phyloP scores from a whole-genome alignment of 2,329 filamentous ascomycete species.

The Fusarium torulosum region DNA sequence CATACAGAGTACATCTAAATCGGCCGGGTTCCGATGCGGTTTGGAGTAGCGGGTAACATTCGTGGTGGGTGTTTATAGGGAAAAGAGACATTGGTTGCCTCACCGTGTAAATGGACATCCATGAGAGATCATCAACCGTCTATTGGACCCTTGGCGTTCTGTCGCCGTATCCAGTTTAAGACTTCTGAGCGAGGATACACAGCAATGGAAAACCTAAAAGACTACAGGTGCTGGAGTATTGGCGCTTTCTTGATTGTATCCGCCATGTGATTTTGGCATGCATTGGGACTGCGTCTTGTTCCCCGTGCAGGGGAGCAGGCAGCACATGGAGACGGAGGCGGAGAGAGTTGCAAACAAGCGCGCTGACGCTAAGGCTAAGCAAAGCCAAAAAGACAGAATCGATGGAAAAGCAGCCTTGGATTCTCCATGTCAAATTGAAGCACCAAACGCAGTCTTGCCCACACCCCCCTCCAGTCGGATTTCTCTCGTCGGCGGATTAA shows the following conservation, averaged over 20 bases:
- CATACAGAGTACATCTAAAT: constrained; percentile 33
- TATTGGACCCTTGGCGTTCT: constrained; percentile 28
- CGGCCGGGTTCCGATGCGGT: constrained; percentile 46
- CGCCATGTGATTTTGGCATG: constrained; percentile 37
- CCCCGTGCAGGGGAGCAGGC: constrained; percentile 24
- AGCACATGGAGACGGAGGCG: constrained; percentile 30
- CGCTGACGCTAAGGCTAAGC: constrained; percentile 50
- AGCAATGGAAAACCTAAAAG: constrained; percentile 16
- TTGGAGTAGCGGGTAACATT: constrained; percentile 42
- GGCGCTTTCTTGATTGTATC: constrained; percentile 35
- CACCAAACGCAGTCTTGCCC: constrained; percentile 34
- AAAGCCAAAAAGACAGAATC: constrained; percentile 45
- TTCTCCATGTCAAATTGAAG: constrained; percentile 38
- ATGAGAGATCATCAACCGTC: constrained; percentile 26
- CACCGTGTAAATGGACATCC: constrained; percentile 40
- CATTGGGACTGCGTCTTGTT: constrained; percentile 38
- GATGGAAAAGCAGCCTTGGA: constrained; percentile 54
- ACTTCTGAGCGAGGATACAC: constrained; percentile 11
- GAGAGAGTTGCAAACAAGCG: constrained; percentile 49
- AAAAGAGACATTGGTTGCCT: constrained; percentile 32
- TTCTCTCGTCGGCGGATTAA: constrained; percentile 38
- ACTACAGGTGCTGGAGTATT: constrained; percentile 24
- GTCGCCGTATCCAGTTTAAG: constrained; percentile 19
- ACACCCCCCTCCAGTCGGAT: constrained; percentile 45
- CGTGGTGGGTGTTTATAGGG: constrained; percentile 24